Evolutionary conservation across 2,329 filamentous ascomycete genomes (phyloP).

Genomic region (Mycosphaerella sp.): DNA sequence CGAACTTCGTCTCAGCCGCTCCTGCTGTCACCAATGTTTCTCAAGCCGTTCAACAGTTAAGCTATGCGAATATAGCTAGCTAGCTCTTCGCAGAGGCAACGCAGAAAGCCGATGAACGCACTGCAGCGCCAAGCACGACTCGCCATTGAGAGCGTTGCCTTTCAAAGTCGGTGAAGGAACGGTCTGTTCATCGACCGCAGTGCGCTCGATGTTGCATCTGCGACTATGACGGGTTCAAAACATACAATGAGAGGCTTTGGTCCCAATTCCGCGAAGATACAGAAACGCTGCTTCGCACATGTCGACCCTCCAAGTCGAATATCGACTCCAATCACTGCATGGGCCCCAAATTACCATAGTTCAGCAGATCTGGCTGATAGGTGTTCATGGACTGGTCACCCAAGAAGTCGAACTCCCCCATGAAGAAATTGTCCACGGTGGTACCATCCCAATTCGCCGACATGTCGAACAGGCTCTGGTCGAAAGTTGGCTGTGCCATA

Average conservation of each 20-base stretch:
- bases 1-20: too few species aligned
- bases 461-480: conserved; percentile 27
- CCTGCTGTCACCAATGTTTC: too few species aligned
- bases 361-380: conserved; percentile 24
- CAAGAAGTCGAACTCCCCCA: conserved; percentile 31
- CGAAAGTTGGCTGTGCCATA: conserved; percentile 27
- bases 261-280: too few species aligned
- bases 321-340: conserved; percentile 8
- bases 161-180: too few species aligned
- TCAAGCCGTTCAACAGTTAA: too few species aligned
- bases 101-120: too few species aligned
- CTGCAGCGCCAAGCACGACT: too few species aligned
- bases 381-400: conserved; percentile 22
- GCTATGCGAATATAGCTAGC: too few species aligned
- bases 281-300: not conserved
- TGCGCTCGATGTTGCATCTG: not conserved
- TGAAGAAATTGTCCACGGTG: conserved; percentile 28
- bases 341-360: conserved; percentile 20
- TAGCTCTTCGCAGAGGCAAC: too few species aligned
- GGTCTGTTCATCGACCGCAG: too few species aligned
- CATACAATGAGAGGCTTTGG: not conserved
- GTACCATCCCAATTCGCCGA: conserved; percentile 21
- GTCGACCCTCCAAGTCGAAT: not conserved
- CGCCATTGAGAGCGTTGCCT: too few species aligned
- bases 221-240: not conserved